Percentiles rank a stretch among this genome's conserved stretches.
Evolutionary conservation across 2,329 filamentous ascomycete genomes (phyloP).

Genomic region (Madurella fahalii): DNA sequence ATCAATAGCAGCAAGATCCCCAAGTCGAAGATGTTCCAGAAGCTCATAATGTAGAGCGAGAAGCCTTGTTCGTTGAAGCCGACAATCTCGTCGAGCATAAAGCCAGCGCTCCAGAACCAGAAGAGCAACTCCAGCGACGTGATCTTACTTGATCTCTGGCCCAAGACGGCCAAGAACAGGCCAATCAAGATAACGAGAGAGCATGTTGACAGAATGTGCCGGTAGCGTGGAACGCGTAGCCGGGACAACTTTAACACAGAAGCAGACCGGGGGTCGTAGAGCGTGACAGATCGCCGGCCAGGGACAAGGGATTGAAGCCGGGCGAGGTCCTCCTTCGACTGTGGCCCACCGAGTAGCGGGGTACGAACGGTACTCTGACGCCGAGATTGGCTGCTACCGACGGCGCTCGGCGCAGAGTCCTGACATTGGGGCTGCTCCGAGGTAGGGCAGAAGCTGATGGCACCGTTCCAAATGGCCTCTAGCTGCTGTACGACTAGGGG

Average conservation of each 20-base stretch:
- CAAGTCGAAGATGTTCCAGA: slow-evolving; percentile 94
- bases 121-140: slow-evolving; percentile 83
- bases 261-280: slow-evolving; percentile 88
- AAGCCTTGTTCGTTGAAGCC: slow-evolving; percentile 97
- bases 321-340: slow-evolving; percentile 29
- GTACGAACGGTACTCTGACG: slow-evolving; percentile 45
- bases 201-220: slow-evolving; percentile 82
- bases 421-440: slow-evolving; percentile 78
- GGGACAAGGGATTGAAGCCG: slow-evolving; percentile 27
- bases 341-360: slow-evolving; percentile 45
- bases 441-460: slow-evolving; percentile 87
- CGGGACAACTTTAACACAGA: slow-evolving; percentile 89
- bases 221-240: slow-evolving; percentile 84
- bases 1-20: slow-evolving; percentile 83
- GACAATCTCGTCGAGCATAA: slow-evolving; percentile 93
- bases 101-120: slow-evolving; percentile 97
- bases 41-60: slow-evolving; percentile 93
- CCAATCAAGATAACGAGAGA: slow-evolving; percentile 82
- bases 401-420: slow-evolving; percentile 12
- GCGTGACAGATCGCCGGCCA: slow-evolving; percentile 68
- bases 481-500: slow-evolving; percentile 89
- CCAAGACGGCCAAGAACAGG: slow-evolving; percentile 78
- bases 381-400: slow-evolving; percentile 23
- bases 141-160: slow-evolving; percentile 71
- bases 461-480: slow-evolving; percentile 96